A percentile compares a stretch with the other conserved stretches of the same genome.
Evolutionary conservation across 768 basidiomycete species (phyloP).

Genomic region (Lactarius vividus): DNA sequence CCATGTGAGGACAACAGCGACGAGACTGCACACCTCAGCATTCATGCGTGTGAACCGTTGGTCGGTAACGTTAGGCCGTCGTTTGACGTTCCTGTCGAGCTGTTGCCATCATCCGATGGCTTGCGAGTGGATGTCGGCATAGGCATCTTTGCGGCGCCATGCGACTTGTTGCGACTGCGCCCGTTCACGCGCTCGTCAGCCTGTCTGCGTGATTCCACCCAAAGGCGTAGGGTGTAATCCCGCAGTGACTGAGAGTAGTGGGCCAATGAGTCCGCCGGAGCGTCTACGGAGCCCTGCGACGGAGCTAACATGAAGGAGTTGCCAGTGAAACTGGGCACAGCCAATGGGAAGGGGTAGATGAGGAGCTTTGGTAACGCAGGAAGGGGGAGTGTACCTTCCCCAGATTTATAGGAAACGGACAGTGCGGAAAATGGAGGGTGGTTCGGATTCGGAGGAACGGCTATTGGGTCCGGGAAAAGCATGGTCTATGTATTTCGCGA

Average conservation of each 20-base stretch:
- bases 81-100: neutral
- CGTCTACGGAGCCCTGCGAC: slow-evolving; percentile 6
- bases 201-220: slow-evolving; percentile 61
- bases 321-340: neutral
- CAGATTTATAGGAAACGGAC: slow-evolving; percentile 12
- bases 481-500: neutral
- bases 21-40: neutral
- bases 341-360: neutral
- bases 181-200: slow-evolving; percentile 46
- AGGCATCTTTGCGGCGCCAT: slow-evolving; percentile 10
- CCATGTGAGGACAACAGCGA: neutral
- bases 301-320: slow-evolving; percentile 10
- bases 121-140: neutral
- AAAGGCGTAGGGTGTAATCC: slow-evolving; percentile 62
- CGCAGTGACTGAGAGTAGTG: slow-evolving; percentile 64
- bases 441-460: slow-evolving; percentile 6
- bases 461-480: neutral
- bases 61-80: neutral
- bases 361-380: neutral
- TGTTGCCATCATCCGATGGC: neutral
- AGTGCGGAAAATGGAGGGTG: neutral
- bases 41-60: neutral
- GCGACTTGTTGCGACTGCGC: slow-evolving; percentile 27
- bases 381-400: neutral
- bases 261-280: slow-evolving; percentile 33